These are phyloP conservation scores for Paramecium caudatum DNA, from an alignment of 73 alveolate species.

Conservation along the genomic window DNA sequence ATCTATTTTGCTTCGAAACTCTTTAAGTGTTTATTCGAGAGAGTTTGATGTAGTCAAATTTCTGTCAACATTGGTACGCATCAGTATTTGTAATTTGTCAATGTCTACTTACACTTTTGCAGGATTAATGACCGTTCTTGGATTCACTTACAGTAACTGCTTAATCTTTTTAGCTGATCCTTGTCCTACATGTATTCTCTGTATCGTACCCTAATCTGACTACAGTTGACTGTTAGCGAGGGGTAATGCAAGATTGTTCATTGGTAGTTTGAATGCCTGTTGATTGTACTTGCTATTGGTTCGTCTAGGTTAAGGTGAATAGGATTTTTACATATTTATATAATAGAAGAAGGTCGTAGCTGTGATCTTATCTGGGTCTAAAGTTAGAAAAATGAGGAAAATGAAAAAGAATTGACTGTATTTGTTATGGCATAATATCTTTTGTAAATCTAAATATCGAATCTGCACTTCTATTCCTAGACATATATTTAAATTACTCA, in stretches of 20 bases:
- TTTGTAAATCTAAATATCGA: constrained; percentile 49
- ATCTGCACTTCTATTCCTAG: constrained; percentile 18
- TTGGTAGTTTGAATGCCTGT: neutral
- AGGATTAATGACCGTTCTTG: neutral
- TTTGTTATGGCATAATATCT: constrained; percentile 9
- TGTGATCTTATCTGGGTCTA: neutral
- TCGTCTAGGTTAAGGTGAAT: constrained; percentile 46
- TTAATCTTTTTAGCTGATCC: constrained; percentile 30
- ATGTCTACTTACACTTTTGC: neutral
- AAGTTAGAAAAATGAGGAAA: neutral
- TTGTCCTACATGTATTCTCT: constrained; percentile 28
- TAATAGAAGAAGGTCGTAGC: neutral
- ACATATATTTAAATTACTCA: constrained; percentile 43
- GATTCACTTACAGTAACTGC: neutral
- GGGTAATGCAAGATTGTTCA: neutral
- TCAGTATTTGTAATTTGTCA: neutral
- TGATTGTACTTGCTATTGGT: neutral
- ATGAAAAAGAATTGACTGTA: neutral
- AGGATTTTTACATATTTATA: constrained; percentile 36
- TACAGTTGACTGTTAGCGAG: neutral
- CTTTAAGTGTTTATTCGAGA: constrained; percentile 8
- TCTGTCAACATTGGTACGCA: neutral
- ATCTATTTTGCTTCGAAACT: neutral
- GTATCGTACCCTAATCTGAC: constrained; percentile 40
- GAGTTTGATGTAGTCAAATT: constrained; percentile 2